Evolutionary conservation across 2,329 filamentous ascomycete species (phyloP), one percentile per base, ranked within the genome.

Genomic region (Ampelomyces quisqualis): DNA sequence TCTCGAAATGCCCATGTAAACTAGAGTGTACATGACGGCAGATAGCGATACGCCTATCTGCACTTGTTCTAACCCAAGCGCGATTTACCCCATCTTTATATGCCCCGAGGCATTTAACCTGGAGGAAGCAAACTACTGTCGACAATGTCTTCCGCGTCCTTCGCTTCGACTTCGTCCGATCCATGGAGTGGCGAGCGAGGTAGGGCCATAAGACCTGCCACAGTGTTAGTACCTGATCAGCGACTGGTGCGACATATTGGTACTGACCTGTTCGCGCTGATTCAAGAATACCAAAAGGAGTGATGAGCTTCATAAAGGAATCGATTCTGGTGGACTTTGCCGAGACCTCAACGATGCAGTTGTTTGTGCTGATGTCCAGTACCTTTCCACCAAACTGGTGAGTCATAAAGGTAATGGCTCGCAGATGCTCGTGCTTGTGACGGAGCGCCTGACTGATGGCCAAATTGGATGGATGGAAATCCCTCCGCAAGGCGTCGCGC

Each of bases 371-470:
- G 60, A 98, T 97, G 70, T 98, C 93, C 59, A 98, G 72, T 18
- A 98, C 88, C 75, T 98, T 98, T 52, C 93, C 93, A 42, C 90
- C 90, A 62, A 98, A 98, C 65, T 98, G 93, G 74, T 98, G 93
- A 13, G 91, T 85, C 66, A 98, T 83, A 71, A 95, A 93, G 41
- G 93, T 98, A 63, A 98, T 95, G 42, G 87, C 90, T 75, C 91
- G 88, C 57, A 98, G 73, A 76, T 98, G 93, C 76, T 97, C 89
- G 69, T 97, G 90, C 78, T 98, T 98, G 72, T 96, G 88, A 65
- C 93, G 82, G 62, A 98, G 75, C 11, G 91, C 93, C 74, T 98
- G 85, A 61, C 87, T 94, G 40, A 84, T 80, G 34, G 88, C 86
- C 55, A 98, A 76, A 60, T 87, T 87, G 69, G 84, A 88, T 2